phyloP scores from a whole-genome alignment of 768 basidiomycete genomes.

The Udeniomyces megalosporus region DNA sequence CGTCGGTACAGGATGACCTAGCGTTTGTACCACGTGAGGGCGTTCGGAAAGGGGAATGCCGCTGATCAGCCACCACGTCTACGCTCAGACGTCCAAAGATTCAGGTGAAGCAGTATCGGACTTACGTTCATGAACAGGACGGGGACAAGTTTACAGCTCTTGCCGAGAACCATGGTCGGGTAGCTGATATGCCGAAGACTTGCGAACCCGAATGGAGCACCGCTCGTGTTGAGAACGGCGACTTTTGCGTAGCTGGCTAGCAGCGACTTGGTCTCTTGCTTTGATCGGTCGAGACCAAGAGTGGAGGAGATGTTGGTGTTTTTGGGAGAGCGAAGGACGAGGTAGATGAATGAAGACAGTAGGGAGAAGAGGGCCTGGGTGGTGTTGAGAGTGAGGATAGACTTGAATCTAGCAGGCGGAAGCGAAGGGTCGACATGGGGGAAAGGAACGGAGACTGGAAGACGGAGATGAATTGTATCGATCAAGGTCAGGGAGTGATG shows the following conservation, averaged over 20 bases:
- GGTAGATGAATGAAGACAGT: constrained; percentile 59
- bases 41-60: neutral
- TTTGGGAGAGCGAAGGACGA: constrained; percentile 41
- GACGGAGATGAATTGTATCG: constrained; percentile 3
- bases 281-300: constrained; percentile 29
- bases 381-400: constrained; percentile 67
- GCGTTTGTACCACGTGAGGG: too few species aligned
- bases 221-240: constrained; percentile 69
- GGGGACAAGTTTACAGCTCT: constrained; percentile 88
- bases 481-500: constrained; percentile 3
- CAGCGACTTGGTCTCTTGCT: constrained; percentile 22
- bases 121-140: constrained; percentile 75
- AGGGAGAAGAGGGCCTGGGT: constrained; percentile 67
- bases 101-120: neutral
- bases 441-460: constrained; percentile 67
- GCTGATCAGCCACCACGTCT: neutral
- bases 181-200: constrained; percentile 90
- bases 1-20: constrained; percentile 71
- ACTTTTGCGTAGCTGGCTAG: constrained; percentile 65
- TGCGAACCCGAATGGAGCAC: constrained; percentile 91
- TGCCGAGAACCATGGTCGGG: constrained; percentile 96
- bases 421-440: constrained; percentile 42
- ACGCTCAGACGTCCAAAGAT: too few species aligned
- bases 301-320: constrained; percentile 30
- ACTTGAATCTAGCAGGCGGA: constrained; percentile 49